Conservation (phyloP, 2,329 filamentous ascomycete species). For the Didymellaceae sp. region DNA sequence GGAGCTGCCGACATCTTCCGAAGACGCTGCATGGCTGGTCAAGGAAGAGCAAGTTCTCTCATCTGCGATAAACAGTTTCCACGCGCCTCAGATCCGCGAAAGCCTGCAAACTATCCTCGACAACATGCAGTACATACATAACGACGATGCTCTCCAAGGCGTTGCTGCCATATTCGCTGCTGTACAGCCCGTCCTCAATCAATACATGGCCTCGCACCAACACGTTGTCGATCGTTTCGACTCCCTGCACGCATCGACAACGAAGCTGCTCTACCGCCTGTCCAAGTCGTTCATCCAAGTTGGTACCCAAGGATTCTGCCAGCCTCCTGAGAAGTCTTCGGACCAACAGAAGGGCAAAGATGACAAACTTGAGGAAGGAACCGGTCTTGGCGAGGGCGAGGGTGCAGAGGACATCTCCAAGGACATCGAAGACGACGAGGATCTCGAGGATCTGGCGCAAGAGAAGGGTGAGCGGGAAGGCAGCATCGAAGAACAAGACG, state of each 20-base stretch:
- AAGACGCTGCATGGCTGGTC: constrained; percentile 69
- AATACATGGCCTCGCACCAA: constrained; percentile 71
- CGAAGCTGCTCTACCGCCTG: constrained; percentile 77
- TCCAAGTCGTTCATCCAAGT: constrained; percentile 80
- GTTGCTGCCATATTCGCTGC: constrained; percentile 66
- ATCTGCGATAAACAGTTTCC: constrained; percentile 63
- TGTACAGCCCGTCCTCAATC: constrained; percentile 73
- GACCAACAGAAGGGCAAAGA: constrained; percentile 71
- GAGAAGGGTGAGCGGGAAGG: constrained; percentile 65
- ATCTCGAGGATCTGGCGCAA: constrained; percentile 87
- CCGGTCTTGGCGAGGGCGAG: constrained; percentile 91
- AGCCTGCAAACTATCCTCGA: constrained; percentile 55
- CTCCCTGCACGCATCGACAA: constrained; percentile 71
- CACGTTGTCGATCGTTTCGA: constrained; percentile 65
- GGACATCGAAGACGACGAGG: constrained; percentile 91
- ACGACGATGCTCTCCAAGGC: constrained; percentile 51
- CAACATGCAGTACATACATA: constrained; percentile 53
- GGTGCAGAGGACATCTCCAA: constrained; percentile 98
- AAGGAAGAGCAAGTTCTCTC: constrained; percentile 51
- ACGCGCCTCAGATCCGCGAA: constrained; percentile 61
- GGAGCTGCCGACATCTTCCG: constrained; percentile 63
- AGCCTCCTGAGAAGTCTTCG: constrained; percentile 76
- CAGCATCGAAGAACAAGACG: constrained; percentile 79
- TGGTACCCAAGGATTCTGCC: constrained; percentile 87
- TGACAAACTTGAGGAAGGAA: constrained; percentile 87